A percentile compares a stretch with the other conserved stretches of the same genome.
phyloP scores from a whole-genome alignment of 768 basidiomycete genomes.

The Scleroderma bovista region DNA sequence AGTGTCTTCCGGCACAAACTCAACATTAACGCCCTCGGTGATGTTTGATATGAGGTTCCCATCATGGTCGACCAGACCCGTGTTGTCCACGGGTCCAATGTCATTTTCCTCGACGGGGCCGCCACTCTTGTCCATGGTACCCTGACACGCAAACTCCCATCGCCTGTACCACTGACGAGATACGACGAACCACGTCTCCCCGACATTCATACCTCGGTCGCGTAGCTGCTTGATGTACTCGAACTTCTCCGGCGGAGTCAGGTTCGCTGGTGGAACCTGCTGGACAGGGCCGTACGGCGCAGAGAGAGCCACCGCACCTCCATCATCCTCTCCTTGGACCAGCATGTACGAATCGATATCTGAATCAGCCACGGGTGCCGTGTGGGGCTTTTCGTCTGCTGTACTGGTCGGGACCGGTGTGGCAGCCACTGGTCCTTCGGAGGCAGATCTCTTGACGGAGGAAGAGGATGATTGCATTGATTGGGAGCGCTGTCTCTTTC shows the following conservation, averaged over 20 bases:
- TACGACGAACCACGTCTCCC: slow-evolving; percentile 78
- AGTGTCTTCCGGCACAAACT: slow-evolving; percentile 65
- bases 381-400: slow-evolving; percentile 19
- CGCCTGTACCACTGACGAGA: slow-evolving; percentile 66
- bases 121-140: slow-evolving; percentile 66
- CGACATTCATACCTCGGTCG: slow-evolving; percentile 46
- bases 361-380: slow-evolving; percentile 37
- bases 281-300: slow-evolving; percentile 22
- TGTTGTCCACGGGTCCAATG: slow-evolving; percentile 74
- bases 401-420: slow-evolving; percentile 23
- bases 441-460: slow-evolving; percentile 75
- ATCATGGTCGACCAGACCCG: slow-evolving; percentile 50
- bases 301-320: slow-evolving; percentile 13
- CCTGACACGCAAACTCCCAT: slow-evolving; percentile 70
- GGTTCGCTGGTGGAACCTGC: slow-evolving; percentile 15
- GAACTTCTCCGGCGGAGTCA: slow-evolving; percentile 44
- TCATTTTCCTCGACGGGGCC: slow-evolving; percentile 53
- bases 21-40: slow-evolving; percentile 62
- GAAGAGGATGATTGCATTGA: slow-evolving; percentile 74
- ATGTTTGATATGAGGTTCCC: slow-evolving; percentile 41
- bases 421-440: slow-evolving; percentile 54
- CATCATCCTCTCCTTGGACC: slow-evolving; percentile 42
- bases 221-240: slow-evolving; percentile 44
- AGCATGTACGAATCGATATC: slow-evolving; percentile 71
- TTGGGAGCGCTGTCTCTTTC: slow-evolving; percentile 70